Base-by-base conservation (phyloP, 495 filamentous ascomycete species). In the Aspergillus mulundensis region DNA sequence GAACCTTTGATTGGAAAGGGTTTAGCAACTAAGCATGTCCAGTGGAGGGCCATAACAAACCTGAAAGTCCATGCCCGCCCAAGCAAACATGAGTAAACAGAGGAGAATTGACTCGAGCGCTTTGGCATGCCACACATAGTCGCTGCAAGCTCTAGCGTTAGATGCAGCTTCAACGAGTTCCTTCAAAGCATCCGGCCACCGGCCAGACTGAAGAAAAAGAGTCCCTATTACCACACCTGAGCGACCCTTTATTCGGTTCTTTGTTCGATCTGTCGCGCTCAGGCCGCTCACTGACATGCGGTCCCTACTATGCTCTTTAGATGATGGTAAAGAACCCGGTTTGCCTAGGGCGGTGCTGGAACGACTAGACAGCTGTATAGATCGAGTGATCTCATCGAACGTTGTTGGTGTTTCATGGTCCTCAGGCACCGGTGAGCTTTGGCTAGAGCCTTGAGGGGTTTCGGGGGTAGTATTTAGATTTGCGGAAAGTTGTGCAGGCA, bases 111-210 rank as follows among this genome's bases (percentile, higher is more conserved):
- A 85, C 64, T 97, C 94, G 28, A 97, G 79, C 3, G 89, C 91
- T 72, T 97, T 99, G 12, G 87, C 94, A 77, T 97, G 90, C 94
- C 94, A 99, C 7, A 96, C 67, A 75, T 96, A 89, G 69, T 97
- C 94, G 66, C 88, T 92, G 60, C 86, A 84, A 32, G 83, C 84
- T 66, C 88, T 88, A 15, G 91, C 88, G 58, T 85, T 81, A 11
- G 83, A 81, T 7, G 87, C 90, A 45, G 86, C 87, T 50, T 97
- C 92, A 21, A 84, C 75, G 28, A 97, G 79, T 67, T 96, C 90
- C 66, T 85, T 90, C 25, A 97, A 63, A 16, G 95, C 92, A 75
- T 96, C 91, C 28, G 81, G 82, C 90, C 92, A 95, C 58, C 90
- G 81, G 30, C 94, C 94, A 58, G 90, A 88, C 62, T 88, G 83